Conservation (phyloP, 2,329 filamentous ascomycete genomes). For the Neonectria coccinea region DNA sequence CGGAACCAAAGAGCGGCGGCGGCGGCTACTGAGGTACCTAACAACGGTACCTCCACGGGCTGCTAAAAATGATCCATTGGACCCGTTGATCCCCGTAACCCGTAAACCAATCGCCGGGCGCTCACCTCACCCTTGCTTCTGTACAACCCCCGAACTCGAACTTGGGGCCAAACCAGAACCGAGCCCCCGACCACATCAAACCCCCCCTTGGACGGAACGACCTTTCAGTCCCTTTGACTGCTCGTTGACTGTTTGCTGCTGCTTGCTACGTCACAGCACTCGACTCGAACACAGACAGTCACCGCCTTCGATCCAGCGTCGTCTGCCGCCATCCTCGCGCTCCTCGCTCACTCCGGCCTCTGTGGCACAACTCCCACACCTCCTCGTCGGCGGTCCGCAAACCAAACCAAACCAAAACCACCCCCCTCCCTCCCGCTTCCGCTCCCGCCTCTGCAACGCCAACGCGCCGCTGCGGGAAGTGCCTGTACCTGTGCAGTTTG, state of each 20-base stretch:
- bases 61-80: conserved; percentile 13
- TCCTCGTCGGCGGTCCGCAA: background rate
- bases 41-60: background rate
- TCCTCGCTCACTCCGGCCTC: background rate
- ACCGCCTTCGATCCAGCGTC: conserved; percentile 17
- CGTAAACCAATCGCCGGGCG: conserved; percentile 8
- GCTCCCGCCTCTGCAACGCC: conserved; percentile 1
- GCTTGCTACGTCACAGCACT: conserved; percentile 16
- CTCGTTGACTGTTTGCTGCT: background rate
- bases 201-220: conserved; percentile 4
- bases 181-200: conserved; percentile 22
- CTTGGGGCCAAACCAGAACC: conserved; percentile 22
- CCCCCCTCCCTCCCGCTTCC: background rate
- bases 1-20: conserved; percentile 2
- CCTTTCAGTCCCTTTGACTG: conserved; percentile 16
- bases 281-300: conserved; percentile 18
- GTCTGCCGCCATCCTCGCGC: background rate
- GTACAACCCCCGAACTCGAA: conserved; percentile 12
- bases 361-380: background rate
- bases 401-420: background rate
- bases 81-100: conserved; percentile 3
- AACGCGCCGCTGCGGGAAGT: conserved; percentile 6
- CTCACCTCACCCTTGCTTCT: conserved; percentile 24
- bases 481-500: conserved; percentile 17
- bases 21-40: background rate